A percentile compares a stretch with the other conserved stretches of the same genome.
Conservation (phyloP, 2,329 filamentous ascomycete genomes). For the Paecilomyces sp. region DNA sequence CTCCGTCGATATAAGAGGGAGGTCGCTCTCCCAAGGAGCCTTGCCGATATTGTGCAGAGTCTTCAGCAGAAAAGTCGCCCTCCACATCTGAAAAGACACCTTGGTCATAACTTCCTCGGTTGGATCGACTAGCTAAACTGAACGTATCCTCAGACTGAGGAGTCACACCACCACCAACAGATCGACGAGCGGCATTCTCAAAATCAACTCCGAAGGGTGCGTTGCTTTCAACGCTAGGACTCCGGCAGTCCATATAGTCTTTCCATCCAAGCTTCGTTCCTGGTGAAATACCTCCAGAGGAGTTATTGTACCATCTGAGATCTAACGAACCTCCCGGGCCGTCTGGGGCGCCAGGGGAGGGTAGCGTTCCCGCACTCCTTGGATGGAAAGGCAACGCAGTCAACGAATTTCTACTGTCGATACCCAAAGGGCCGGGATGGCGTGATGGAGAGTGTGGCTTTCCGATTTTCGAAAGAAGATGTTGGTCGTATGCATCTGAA, state of each 20-base stretch:
- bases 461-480: constrained; percentile 55
- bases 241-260: constrained; percentile 35
- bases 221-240: constrained; percentile 37
- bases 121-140: constrained; percentile 45
- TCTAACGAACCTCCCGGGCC: constrained; percentile 19
- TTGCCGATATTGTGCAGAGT: constrained; percentile 26
- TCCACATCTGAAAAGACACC: constrained; percentile 47
- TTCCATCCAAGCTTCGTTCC: constrained; percentile 32
- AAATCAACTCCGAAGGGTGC: constrained; percentile 32
- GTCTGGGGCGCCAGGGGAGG: constrained; percentile 24
- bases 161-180: constrained; percentile 43
- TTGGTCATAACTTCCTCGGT: constrained; percentile 58
- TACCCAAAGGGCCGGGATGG: constrained; percentile 25
- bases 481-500: constrained; percentile 57
- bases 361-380: constrained; percentile 22
- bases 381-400: constrained; percentile 27
- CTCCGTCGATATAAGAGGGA: constrained; percentile 25
- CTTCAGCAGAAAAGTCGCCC: constrained; percentile 33
- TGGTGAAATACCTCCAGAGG: constrained; percentile 27
- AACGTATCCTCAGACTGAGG: constrained; percentile 43
- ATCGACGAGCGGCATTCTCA: constrained; percentile 37
- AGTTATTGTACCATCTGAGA: constrained; percentile 32
- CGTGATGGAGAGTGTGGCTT: constrained; percentile 51
- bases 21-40: constrained; percentile 33
- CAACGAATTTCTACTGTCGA: constrained; percentile 21